Conservation (phyloP, 768 basidiomycete species). For the Trametes meyenii region DNA sequence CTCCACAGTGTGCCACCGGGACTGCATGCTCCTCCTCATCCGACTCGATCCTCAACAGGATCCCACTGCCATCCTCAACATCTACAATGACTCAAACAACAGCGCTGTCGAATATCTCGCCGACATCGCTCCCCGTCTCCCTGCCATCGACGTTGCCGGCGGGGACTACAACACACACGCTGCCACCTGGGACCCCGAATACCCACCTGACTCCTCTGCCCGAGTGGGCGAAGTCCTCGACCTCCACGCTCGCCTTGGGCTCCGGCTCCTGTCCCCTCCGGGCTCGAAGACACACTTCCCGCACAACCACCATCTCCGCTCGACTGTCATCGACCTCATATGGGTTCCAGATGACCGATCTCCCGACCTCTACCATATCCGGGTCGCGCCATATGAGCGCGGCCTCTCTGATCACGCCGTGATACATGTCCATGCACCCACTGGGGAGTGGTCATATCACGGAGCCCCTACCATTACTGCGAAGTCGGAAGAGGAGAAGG, state of each 20-base stretch:
- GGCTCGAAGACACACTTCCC: background rate
- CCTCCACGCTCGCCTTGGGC: background rate
- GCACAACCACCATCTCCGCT: background rate
- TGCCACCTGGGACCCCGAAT: background rate
- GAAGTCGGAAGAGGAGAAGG: background rate
- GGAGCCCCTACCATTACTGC: no score
- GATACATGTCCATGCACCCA: background rate
- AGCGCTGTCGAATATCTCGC: background rate
- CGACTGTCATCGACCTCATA: constrained; percentile 4
- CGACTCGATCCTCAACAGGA: background rate
- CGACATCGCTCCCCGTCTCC: background rate
- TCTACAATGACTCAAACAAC: background rate
- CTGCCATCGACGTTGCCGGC: background rate
- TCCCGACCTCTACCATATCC: background rate
- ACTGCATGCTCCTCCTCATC: background rate
- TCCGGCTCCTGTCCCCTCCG: background rate
- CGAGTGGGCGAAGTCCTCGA: background rate
- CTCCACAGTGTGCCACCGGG: background rate
- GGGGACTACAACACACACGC: constrained; percentile 11
- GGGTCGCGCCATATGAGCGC: background rate
- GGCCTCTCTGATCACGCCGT: constrained; percentile 8
- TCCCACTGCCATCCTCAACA: background rate
- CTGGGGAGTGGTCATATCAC: background rate
- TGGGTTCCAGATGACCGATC: background rate
- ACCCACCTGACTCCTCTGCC: background rate